Evolutionary conservation across 2,329 filamentous ascomycete genomes (phyloP).

Genomic region (Calonectria montana): DNA sequence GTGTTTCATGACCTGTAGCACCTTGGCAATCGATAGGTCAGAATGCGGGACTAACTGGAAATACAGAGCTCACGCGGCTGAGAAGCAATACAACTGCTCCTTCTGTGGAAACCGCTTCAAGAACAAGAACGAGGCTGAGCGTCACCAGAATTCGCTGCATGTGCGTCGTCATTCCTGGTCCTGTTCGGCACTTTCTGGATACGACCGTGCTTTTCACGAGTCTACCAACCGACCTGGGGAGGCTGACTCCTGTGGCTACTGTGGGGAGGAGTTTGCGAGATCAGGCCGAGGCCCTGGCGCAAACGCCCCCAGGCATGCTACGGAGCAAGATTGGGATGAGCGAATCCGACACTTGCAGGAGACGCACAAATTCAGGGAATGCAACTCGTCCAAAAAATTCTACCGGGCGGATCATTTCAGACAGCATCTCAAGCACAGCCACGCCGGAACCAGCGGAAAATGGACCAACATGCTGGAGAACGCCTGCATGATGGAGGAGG

Average conservation of each 20-base stretch:
- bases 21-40: neutral
- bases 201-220: conserved; percentile 87
- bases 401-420: conserved; percentile 97
- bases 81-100: conserved; percentile 95
- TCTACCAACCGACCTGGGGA: conserved; percentile 75
- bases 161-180: conserved; percentile 96
- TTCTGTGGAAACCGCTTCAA: conserved; percentile 98
- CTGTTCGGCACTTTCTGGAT: conserved; percentile 84
- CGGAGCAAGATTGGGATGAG: conserved; percentile 88
- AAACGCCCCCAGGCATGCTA: conserved; percentile 61
- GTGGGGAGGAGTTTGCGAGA: conserved; percentile 85
- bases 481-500: conserved; percentile 93
- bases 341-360: conserved; percentile 89
- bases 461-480: conserved; percentile 99
- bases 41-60: conserved; percentile 37
- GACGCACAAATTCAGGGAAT: conserved; percentile 96
- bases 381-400: conserved; percentile 98
- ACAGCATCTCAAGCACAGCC: conserved; percentile 97
- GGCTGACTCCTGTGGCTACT: conserved; percentile 91
- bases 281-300: conserved; percentile 55
- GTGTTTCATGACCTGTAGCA: neutral
- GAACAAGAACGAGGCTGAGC: conserved; percentile 98
- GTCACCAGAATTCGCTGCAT: conserved; percentile 95
- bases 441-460: conserved; percentile 94
- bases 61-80: conserved; percentile 83